These are phyloP conservation scores for Macrophomina pseudophaseolina DNA, from an alignment of 2,329 filamentous ascomycete genomes.

Conservation along the genomic window DNA sequence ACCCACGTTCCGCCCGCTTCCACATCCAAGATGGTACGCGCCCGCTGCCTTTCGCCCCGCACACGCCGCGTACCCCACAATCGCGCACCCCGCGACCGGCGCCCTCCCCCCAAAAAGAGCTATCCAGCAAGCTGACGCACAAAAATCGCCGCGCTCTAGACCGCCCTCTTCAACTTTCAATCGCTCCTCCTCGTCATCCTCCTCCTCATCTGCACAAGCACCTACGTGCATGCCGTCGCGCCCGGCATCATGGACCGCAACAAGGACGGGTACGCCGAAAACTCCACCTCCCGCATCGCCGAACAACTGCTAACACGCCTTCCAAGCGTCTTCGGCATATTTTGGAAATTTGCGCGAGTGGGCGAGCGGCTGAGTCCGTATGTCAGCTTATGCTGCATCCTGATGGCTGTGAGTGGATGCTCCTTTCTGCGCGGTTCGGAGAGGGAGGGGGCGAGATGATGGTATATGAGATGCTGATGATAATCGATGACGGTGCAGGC, in stretches of 20 bases:
- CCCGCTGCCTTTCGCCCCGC: no score
- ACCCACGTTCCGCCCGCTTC: neutral
- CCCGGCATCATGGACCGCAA: slow-evolving; percentile 90
- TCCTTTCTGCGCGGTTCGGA: neutral
- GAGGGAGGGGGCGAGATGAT: neutral
- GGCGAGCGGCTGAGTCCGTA: slow-evolving; percentile 94
- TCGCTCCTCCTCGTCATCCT: slow-evolving; percentile 93
- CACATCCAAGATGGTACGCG: neutral
- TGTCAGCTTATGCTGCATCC: slow-evolving; percentile 87
- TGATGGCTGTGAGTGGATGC: slow-evolving; percentile 78
- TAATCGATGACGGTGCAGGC: slow-evolving; percentile 26
- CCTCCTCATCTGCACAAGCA: slow-evolving; percentile 92
- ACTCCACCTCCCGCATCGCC: neutral
- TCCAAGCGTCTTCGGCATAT: slow-evolving; percentile 75
- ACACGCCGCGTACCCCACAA: no score
- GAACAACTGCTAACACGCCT: neutral
- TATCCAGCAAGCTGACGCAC: neutral
- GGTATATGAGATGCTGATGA: no score
- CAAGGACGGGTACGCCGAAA: slow-evolving; percentile 75
- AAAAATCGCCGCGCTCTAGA: slow-evolving; percentile 57
- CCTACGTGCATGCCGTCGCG: slow-evolving; percentile 89
- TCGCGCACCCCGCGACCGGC: no score
- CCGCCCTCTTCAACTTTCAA: slow-evolving; percentile 98
- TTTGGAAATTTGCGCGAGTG: slow-evolving; percentile 94
- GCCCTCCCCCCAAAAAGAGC: no score